A percentile compares a stretch with the other conserved stretches of the same genome.
These are phyloP conservation scores for Coffea canephora DNA, from an alignment of 257 asterid genomes.

Conservation along the genomic window DNA sequence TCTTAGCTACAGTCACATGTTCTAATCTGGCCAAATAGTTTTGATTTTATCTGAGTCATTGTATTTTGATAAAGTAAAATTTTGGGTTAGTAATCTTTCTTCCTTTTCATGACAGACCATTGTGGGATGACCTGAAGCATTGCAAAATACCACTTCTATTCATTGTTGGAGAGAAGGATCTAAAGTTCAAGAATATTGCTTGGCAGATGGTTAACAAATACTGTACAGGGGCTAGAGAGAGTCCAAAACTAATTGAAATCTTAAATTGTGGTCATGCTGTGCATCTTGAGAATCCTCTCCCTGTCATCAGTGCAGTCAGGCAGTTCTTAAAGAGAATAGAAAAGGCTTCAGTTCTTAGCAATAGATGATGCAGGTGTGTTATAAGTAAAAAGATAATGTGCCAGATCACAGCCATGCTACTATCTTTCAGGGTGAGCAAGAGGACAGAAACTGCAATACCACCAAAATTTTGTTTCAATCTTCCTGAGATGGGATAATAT, in stretches of 20 bases:
- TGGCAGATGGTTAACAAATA: conserved; percentile 40
- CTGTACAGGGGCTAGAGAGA: conserved; percentile 16
- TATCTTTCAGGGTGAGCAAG: not conserved
- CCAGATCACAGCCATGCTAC: not conserved
- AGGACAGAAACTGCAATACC: not conserved
- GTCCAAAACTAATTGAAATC: conserved; percentile 50
- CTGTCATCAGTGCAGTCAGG: conserved; percentile 59
- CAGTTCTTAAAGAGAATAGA: conserved; percentile 43
- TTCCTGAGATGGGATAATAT: not conserved
- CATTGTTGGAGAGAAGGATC: conserved; percentile 78
- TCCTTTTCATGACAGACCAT: conserved; percentile 39
- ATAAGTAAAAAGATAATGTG: not conserved
- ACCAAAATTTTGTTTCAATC: not conserved
- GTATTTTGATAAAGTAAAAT: not conserved
- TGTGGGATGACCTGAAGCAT: conserved; percentile 86
- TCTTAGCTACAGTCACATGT: not conserved
- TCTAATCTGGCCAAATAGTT: not conserved
- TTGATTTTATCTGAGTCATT: not conserved
- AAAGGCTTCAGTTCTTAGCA: not conserved
- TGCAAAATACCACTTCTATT: conserved; percentile 65
- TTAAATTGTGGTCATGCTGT: conserved; percentile 84
- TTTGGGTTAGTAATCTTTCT: conserved; percentile 6
- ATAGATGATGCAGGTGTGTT: not conserved
- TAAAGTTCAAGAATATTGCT: conserved; percentile 71
- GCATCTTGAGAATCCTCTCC: conserved; percentile 90